A percentile compares a stretch with the other conserved stretches of the same genome.
Conservation (phyloP, 1,284 basidiomycete species). For the Coniferiporia weirii region DNA sequence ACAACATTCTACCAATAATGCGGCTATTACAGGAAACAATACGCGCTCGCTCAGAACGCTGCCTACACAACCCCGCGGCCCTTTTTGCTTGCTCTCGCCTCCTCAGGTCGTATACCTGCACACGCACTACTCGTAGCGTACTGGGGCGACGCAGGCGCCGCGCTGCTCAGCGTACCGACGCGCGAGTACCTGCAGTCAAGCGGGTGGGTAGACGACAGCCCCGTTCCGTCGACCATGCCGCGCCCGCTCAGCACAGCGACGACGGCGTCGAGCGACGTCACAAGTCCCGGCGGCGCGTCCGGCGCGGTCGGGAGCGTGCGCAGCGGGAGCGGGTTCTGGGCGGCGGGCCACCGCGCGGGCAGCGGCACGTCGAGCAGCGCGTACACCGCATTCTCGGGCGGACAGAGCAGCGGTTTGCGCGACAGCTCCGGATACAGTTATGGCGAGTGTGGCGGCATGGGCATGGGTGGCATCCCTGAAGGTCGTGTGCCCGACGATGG, state of each 20-base stretch:
- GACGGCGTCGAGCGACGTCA: slow-evolving; percentile 5
- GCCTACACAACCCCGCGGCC: slow-evolving; percentile 55
- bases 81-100: slow-evolving; percentile 65
- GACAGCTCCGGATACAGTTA: slow-evolving; percentile 7
- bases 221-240: not conserved
- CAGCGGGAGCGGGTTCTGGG: slow-evolving; percentile 72
- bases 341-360: slow-evolving; percentile 37
- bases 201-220: slow-evolving; percentile 49
- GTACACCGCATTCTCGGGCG: slow-evolving; percentile 38
- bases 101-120: slow-evolving; percentile 45
- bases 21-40: slow-evolving; percentile 46
- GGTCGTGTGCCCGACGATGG: slow-evolving; percentile 22
- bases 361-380: slow-evolving; percentile 52
- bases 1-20: not conserved
- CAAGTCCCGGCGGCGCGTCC: not conserved
- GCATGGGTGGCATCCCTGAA: slow-evolving; percentile 18
- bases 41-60: slow-evolving; percentile 53
- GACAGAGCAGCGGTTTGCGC: not conserved
- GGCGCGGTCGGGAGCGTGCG: slow-evolving; percentile 37
- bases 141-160: slow-evolving; percentile 71
- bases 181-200: slow-evolving; percentile 79
- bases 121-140: slow-evolving; percentile 75
- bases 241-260: slow-evolving; percentile 12
- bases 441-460: not conserved
- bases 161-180: slow-evolving; percentile 74